A percentile compares a stretch with the other conserved stretches of the same genome.
Conservation (phyloP, 208 protist genomes). For the Leishmania tropica region DNA sequence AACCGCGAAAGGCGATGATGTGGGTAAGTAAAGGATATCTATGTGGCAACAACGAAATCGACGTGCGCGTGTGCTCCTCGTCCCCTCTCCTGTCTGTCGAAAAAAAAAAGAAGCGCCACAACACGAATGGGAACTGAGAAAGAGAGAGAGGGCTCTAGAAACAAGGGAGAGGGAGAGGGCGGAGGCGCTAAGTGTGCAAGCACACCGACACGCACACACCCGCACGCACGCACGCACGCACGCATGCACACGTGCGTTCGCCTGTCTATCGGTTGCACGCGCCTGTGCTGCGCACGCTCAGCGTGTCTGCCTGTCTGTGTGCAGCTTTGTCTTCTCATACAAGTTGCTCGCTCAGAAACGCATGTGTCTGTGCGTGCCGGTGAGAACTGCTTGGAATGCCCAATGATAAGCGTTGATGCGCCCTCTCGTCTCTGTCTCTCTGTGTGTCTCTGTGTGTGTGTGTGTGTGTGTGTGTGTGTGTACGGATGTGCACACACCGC, state of each 20-base stretch:
- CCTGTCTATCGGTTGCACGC: not conserved
- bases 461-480: not conserved
- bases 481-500: not conserved
- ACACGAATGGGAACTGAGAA: not conserved
- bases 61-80: not conserved
- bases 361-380: too few relatives aligned
- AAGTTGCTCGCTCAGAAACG: too few relatives aligned
- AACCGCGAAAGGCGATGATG: not conserved
- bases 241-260: not conserved
- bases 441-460: too few relatives aligned
- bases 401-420: too few relatives aligned
- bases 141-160: not conserved
- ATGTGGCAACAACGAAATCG: not conserved
- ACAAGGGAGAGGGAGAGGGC: not conserved
- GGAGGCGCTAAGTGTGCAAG: too few relatives aligned
- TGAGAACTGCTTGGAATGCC: too few relatives aligned
- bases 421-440: not conserved
- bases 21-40: not conserved
- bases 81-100: not conserved
- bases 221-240: too few relatives aligned
- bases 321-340: too few relatives aligned
- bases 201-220: too few relatives aligned
- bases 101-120: too few relatives aligned
- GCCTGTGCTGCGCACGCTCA: not conserved
- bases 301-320: too few relatives aligned